Conservation (phyloP, 1,139 yeast genomes). For the Nadsonia starkeyi-henricii region DNA sequence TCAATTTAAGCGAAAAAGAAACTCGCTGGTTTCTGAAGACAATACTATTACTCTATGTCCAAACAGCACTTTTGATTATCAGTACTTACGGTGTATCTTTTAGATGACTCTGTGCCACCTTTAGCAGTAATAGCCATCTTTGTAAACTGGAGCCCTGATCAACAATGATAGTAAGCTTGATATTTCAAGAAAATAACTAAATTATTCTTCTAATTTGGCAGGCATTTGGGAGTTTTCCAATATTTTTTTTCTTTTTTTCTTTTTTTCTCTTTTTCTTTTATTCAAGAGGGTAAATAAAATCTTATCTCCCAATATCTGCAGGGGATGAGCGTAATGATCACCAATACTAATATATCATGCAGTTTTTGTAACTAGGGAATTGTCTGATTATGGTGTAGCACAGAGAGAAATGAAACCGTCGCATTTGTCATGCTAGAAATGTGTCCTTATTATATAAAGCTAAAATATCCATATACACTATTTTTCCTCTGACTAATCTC, state of each 20-base stretch:
- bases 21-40: neutral
- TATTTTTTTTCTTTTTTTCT: neutral
- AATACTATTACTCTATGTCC: neutral
- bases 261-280: neutral
- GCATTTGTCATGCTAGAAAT: too few species aligned
- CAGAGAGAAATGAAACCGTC: too few species aligned
- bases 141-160: neutral
- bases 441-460: too few species aligned
- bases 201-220: neutral
- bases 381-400: too few species aligned
- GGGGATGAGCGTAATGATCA: too few species aligned
- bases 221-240: neutral
- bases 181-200: too few species aligned
- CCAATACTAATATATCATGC: too few species aligned
- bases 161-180: neutral
- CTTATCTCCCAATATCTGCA: neutral
- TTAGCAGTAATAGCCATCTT: conserved; percentile 8
- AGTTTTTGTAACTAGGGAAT: too few species aligned
- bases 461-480: too few species aligned
- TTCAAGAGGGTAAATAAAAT: neutral
- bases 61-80: neutral
- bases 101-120: conserved; percentile 9
- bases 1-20: too few species aligned
- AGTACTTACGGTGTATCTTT: conserved; percentile 9
- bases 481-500: too few species aligned